Evolutionary conservation across 139 green algal species (phyloP).

Genomic region (Edaphochlamys debaryana): DNA sequence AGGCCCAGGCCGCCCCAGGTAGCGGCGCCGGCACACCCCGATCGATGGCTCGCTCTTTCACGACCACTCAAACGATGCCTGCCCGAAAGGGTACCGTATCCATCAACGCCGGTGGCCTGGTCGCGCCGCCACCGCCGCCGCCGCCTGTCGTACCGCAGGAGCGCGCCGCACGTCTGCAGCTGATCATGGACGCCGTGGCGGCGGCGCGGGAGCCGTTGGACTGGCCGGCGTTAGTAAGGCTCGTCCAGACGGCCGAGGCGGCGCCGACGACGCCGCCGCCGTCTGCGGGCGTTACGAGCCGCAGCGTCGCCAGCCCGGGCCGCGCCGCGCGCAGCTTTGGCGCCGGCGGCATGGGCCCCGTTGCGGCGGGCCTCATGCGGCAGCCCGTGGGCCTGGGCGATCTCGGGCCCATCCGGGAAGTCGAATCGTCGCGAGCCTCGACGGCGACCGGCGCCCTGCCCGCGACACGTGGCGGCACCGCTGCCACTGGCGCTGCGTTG

Average conservation of each 20-base stretch:
- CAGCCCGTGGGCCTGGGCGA: no score
- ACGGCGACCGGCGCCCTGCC: no score
- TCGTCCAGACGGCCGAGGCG: not conserved
- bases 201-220: conserved; percentile 28
- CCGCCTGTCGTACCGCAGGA: conserved; percentile 19
- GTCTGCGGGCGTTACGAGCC: not conserved
- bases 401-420: no score
- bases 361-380: no score
- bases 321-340: no score
- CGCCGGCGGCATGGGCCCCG: no score
- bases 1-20: not conserved
- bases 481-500: no score
- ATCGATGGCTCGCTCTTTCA: no score
- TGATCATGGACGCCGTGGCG: conserved; percentile 10
- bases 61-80: not conserved
- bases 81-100: not conserved
- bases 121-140: not conserved
- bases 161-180: conserved; percentile 25
- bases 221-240: not conserved
- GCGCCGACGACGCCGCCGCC: not conserved
- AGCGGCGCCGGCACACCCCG: not conserved
- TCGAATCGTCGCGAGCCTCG: no score
- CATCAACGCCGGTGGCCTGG: not conserved
- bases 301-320: not conserved
- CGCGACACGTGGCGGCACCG: no score